Evolutionary conservation across 805 yeast species (phyloP).

Genomic region (Starmerella potacharoeniae): DNA sequence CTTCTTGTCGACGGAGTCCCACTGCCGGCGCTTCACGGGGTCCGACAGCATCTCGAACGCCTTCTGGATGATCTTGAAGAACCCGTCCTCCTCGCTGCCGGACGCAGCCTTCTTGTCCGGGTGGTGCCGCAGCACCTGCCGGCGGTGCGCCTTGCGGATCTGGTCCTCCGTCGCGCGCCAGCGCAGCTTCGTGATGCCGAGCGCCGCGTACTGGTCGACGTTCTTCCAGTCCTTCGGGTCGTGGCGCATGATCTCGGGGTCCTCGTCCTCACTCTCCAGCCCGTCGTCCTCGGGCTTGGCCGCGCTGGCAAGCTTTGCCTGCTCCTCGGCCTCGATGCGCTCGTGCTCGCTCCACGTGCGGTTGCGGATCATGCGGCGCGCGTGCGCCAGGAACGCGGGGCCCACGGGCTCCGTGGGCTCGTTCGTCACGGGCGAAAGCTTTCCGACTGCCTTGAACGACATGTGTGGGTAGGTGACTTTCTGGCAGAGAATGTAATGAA

Average conservation of each 20-base stretch:
- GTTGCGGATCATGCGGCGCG: conserved; percentile 88
- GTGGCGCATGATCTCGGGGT: conserved; percentile 66
- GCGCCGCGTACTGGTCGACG: conserved; percentile 90
- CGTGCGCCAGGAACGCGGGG: conserved; percentile 89
- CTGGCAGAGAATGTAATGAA: background rate
- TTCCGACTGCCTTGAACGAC: conserved; percentile 24
- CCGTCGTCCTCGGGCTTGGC: conserved; percentile 42
- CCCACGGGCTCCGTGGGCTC: conserved; percentile 94
- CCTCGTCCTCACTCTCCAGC: conserved; percentile 47
- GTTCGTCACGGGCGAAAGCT: conserved; percentile 27
- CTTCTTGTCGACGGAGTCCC: conserved; percentile 83
- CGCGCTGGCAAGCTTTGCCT: conserved; percentile 49
- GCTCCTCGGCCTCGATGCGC: conserved; percentile 76
- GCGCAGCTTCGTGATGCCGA: conserved; percentile 86
- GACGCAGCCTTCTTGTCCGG: conserved; percentile 95
- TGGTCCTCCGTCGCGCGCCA: conserved; percentile 85
- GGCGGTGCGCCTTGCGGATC: conserved; percentile 92
- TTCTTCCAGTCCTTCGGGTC: conserved; percentile 98
- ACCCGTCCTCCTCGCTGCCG: conserved; percentile 85
- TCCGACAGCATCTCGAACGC: conserved; percentile 86
- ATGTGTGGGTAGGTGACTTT: background rate
- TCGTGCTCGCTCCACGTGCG: conserved; percentile 98
- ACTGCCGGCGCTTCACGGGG: conserved; percentile 78
- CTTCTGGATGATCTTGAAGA: conserved; percentile 96
- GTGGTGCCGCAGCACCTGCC: conserved; percentile 90